Conservation (phyloP, 1,139 yeast species). For the Suhomyces bokatorum region DNA sequence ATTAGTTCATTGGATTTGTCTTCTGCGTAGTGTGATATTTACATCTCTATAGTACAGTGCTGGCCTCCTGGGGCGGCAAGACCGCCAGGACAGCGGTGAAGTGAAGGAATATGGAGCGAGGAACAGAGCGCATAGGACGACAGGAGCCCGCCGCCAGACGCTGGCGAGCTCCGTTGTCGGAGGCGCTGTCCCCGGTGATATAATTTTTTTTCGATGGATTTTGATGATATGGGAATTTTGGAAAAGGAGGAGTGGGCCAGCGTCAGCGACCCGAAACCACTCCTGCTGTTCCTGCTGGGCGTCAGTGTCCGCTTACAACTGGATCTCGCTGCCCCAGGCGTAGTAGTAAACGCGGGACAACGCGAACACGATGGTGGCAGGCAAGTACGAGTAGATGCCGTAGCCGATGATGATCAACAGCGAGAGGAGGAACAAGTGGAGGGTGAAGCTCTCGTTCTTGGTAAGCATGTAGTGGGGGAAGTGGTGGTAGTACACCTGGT, state of each 20-base stretch:
- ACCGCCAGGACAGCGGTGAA: not conserved
- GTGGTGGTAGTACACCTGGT: slow-evolving; percentile 37
- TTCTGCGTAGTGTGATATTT: not conserved
- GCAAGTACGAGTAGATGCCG: slow-evolving; percentile 40
- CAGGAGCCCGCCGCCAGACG: too few relatives aligned
- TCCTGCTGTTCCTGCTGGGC: too few relatives aligned
- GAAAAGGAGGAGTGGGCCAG: too few relatives aligned
- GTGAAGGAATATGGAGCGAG: too few relatives aligned
- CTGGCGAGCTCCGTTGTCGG: too few relatives aligned
- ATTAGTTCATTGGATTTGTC: not conserved
- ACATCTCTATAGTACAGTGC: slow-evolving; percentile 3
- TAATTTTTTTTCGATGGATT: too few relatives aligned
- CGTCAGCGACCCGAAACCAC: too few relatives aligned
- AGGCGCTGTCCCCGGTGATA: too few relatives aligned
- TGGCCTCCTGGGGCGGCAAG: not conserved
- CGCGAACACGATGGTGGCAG: slow-evolving; percentile 32
- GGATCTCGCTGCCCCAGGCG: slow-evolving; percentile 30
- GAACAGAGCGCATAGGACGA: too few relatives aligned
- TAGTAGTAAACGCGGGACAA: slow-evolving; percentile 39
- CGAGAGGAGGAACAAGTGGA: slow-evolving; percentile 33
- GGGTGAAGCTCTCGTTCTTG: slow-evolving; percentile 31
- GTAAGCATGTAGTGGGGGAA: slow-evolving; percentile 46
- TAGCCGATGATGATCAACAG: slow-evolving; percentile 36
- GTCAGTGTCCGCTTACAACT: not conserved
- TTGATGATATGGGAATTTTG: too few relatives aligned